Evolutionary conservation across 164 flowering plant genomes (phyloP).

Genomic region (Stephania japonica): DNA sequence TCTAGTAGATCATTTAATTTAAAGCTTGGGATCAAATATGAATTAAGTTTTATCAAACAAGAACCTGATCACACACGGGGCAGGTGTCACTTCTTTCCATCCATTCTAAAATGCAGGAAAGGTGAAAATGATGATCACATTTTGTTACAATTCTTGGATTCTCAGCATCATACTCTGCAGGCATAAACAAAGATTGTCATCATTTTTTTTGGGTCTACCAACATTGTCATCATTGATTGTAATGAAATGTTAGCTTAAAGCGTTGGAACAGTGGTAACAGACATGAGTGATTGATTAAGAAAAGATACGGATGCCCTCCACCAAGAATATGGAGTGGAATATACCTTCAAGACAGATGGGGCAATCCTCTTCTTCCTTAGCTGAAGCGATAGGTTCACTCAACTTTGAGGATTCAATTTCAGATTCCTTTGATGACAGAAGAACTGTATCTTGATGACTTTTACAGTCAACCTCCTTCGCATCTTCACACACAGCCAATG

Average conservation of each 20-base stretch:
- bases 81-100: conserved; percentile 88
- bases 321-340: not conserved
- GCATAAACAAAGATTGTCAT: not conserved
- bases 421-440: conserved; percentile 37
- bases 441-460: conserved; percentile 25
- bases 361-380: conserved; percentile 71
- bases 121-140: conserved; percentile 82
- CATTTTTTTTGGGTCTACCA: no score
- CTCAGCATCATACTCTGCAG: conserved; percentile 62
- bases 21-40: conserved; percentile 1
- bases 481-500: conserved; percentile 26
- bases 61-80: conserved; percentile 82
- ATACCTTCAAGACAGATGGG: conserved; percentile 91
- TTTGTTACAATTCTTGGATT: conserved; percentile 63
- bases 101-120: conserved; percentile 87
- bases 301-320: not conserved
- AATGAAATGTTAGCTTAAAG: not conserved
- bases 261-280: not conserved
- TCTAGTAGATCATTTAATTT: not conserved
- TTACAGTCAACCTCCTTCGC: conserved; percentile 34
- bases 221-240: conserved; percentile 5
- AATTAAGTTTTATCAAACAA: conserved; percentile 8
- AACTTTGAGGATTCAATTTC: conserved; percentile 33
- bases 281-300: no score
- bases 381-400: conserved; percentile 20